Conservation (phyloP, 768 basidiomycete species). For the Boletus pseudopeckii region DNA sequence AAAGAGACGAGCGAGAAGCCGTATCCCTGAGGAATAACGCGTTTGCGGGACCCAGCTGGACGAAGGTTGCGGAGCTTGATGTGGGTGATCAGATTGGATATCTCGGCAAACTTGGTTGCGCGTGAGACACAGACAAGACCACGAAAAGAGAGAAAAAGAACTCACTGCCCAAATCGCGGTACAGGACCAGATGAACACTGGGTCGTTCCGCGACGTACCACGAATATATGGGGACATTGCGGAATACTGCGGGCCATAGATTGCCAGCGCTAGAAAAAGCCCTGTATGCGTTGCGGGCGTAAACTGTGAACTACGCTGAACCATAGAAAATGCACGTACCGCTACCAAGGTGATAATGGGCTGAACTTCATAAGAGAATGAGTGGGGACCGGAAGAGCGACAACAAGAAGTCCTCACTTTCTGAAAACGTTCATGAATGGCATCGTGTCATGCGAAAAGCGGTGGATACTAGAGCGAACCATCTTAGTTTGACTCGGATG, state of each 20-base stretch:
- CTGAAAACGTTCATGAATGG: slow-evolving; percentile 81
- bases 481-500: not conserved
- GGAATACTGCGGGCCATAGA: slow-evolving; percentile 81
- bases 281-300: slow-evolving; percentile 37
- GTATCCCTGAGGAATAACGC: slow-evolving; percentile 89
- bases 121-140: not conserved
- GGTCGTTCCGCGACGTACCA: slow-evolving; percentile 61
- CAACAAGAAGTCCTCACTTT: slow-evolving; percentile 56
- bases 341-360: slow-evolving; percentile 83
- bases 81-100: slow-evolving; percentile 84
- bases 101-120: slow-evolving; percentile 63
- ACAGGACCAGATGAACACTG: slow-evolving; percentile 64
- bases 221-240: slow-evolving; percentile 58
- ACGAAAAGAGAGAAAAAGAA: slow-evolving; percentile 14
- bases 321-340: slow-evolving; percentile 35
- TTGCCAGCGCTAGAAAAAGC: slow-evolving; percentile 68
- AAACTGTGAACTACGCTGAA: not conserved
- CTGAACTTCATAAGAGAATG: slow-evolving; percentile 52
- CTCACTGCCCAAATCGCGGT: slow-evolving; percentile 74
- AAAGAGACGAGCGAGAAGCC: slow-evolving; percentile 84
- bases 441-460: slow-evolving; percentile 95
- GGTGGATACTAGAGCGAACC: slow-evolving; percentile 65
- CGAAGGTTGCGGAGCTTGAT: slow-evolving; percentile 80
- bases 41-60: slow-evolving; percentile 69
- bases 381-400: not conserved